Evolutionary conservation across 2,329 filamentous ascomycete genomes (phyloP), one percentile per base, ranked within the genome.

Genomic region (Ophiostoma sp.): DNA sequence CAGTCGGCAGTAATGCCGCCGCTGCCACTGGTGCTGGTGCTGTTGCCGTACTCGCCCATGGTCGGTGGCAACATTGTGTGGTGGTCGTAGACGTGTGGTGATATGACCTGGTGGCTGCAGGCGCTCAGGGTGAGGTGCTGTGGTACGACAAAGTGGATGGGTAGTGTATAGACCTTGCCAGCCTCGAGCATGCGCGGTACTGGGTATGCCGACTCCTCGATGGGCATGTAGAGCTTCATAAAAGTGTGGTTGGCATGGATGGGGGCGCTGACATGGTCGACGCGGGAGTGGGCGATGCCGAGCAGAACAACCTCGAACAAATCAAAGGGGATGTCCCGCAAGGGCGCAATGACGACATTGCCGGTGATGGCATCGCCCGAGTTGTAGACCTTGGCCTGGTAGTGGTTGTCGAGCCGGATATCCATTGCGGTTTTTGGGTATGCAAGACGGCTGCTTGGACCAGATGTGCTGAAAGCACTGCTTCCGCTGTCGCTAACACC

Each of bases 61-160:
- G 83, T 83, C 0, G 86, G 85, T 1, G 85, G 86, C 31, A 86
- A 79, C 15, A 81, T 80, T 54, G 85, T 77, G 77, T 88, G 86
- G 66, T 83, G 80, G 44, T 85, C 84, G 69, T 81, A 80, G 39
- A 87, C 79, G 66, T 78, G 78, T n/a, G 79, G 78, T 57, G 79
- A 79, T 57, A 79, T 77, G 69, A 82, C 80, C 36, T 76, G 74
- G 78, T 87, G 85, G 74, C 79, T 83, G 79, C 86, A 88, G 23
- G 85, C 84, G 71, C 81, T 82, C 67, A 87, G 79, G 23, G 85
- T 87, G 71, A 88, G 82, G 69, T 86, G 82, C 73, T 80, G 79
- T n/a, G 86, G 86, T 20, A 88, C 81, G 71, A 87, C 82, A 73
- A 88, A 88, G 78, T 85, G 78, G 79, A 88, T 86, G n/a, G 85